A percentile compares a stretch with the other conserved stretches of the same genome.
Evolutionary conservation across 2,329 filamentous ascomycete species (phyloP).

Genomic region (Colletotrichum liaoningense): DNA sequence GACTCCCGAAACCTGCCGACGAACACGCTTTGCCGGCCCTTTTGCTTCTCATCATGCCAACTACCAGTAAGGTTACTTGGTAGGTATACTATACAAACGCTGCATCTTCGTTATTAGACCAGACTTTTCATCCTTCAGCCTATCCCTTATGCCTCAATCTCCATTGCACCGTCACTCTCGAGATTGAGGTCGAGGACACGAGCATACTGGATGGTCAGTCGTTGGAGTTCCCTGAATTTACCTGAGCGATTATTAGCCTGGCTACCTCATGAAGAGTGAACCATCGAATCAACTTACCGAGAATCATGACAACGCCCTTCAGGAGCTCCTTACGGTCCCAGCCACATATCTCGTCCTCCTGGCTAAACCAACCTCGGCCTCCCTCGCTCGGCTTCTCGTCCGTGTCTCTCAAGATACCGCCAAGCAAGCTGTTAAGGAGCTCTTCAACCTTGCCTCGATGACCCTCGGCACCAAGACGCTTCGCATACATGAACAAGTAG

Average conservation of each 20-base stretch:
- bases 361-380: slow-evolving; percentile 72
- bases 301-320: slow-evolving; percentile 90
- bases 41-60: slow-evolving; percentile 17
- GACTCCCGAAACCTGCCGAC: slow-evolving; percentile 17
- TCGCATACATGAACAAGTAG: slow-evolving; percentile 98
- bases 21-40: background rate
- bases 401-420: slow-evolving; percentile 74
- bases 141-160: slow-evolving; percentile 34
- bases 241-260: slow-evolving; percentile 64
- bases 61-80: background rate
- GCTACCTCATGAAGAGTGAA: background rate
- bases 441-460: slow-evolving; percentile 92
- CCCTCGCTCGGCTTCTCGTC: slow-evolving; percentile 56
- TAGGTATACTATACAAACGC: slow-evolving; percentile 33
- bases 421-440: slow-evolving; percentile 83
- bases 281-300: slow-evolving; percentile 72
- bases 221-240: slow-evolving; percentile 94
- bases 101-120: slow-evolving; percentile 21
- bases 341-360: slow-evolving; percentile 82
- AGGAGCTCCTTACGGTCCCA: slow-evolving; percentile 91
- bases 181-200: slow-evolving; percentile 76
- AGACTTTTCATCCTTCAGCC: background rate
- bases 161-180: slow-evolving; percentile 59
- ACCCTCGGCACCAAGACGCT: slow-evolving; percentile 91
- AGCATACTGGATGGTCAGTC: slow-evolving; percentile 95